These are phyloP conservation scores for Cryphonectria parasitica DNA, from an alignment of 2,329 filamentous ascomycete species.

Conservation along the genomic window DNA sequence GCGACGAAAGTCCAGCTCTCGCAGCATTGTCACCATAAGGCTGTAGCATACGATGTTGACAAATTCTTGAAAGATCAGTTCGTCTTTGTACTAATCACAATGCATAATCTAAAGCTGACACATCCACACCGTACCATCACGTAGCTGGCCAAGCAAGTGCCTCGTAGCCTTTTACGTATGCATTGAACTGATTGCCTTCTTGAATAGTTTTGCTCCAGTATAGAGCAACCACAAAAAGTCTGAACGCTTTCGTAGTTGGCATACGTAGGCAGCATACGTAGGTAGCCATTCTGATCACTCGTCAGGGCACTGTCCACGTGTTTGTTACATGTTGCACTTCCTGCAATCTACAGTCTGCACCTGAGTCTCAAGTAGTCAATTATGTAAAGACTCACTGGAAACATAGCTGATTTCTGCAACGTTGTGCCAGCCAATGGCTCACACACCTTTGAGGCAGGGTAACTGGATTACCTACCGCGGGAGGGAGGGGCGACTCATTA, in stretches of 20 bases:
- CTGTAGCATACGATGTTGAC: background rate
- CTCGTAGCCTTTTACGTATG: background rate
- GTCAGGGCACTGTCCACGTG: background rate
- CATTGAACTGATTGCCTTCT: slow-evolving; percentile 6
- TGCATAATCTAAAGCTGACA: background rate
- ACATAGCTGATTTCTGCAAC: background rate
- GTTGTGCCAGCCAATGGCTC: background rate
- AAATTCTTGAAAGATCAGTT: background rate
- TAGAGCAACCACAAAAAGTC: background rate
- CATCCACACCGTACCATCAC: slow-evolving; percentile 3
- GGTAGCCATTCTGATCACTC: background rate
- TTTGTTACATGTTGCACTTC: background rate
- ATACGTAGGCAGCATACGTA: background rate
- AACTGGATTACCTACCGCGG: background rate
- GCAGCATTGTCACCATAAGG: background rate
- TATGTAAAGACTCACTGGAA: background rate
- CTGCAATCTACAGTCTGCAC: background rate
- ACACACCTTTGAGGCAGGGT: background rate
- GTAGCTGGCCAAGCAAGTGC: slow-evolving; percentile 4
- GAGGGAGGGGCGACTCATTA: background rate
- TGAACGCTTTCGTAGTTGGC: slow-evolving; percentile 17
- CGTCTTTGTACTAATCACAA: background rate
- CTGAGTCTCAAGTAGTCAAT: too few relatives aligned
- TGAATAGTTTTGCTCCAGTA: slow-evolving; percentile 1
- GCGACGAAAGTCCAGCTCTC: background rate